A percentile compares a stretch with the other conserved stretches of the same genome.
Evolutionary conservation across 192 early-diverging fungal species (phyloP).

Genomic region (Spinellus fusiger): DNA sequence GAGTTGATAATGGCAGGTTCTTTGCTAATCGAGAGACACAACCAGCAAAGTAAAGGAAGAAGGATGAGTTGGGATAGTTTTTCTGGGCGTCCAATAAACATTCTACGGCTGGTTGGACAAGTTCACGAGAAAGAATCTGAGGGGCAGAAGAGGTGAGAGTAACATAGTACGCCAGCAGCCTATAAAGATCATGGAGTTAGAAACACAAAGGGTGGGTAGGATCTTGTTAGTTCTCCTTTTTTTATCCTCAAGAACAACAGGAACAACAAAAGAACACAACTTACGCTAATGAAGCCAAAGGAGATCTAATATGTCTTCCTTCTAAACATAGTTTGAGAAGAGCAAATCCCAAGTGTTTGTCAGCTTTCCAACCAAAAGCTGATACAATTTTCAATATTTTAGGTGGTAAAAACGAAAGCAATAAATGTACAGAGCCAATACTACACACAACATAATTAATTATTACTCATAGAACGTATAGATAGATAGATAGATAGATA

Average conservation of each 20-base stretch:
- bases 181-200: neutral
- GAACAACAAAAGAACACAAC: neutral
- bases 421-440: slow-evolving; percentile 31
- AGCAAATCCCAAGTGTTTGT: slow-evolving; percentile 49
- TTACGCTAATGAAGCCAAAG: slow-evolving; percentile 48
- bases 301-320: slow-evolving; percentile 44
- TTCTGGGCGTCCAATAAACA: slow-evolving; percentile 30
- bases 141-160: slow-evolving; percentile 30
- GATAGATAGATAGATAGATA: neutral
- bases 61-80: slow-evolving; percentile 30
- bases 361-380: slow-evolving; percentile 47
- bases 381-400: slow-evolving; percentile 35
- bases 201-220: neutral
- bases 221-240: neutral
- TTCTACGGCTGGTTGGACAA: slow-evolving; percentile 30
- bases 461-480: neutral
- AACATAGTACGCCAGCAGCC: slow-evolving; percentile 31
- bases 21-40: slow-evolving; percentile 29
- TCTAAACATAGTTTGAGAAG: slow-evolving; percentile 41
- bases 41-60: slow-evolving; percentile 34
- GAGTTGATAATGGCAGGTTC: slow-evolving; percentile 29
- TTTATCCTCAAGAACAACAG: neutral
- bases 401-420: slow-evolving; percentile 24
- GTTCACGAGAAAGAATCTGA: slow-evolving; percentile 26
- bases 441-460: slow-evolving; percentile 1